A percentile compares a stretch with the other conserved stretches of the same genome.
phyloP scores from a whole-genome alignment of 345 rosid species.

The Corchorus olitorius region DNA sequence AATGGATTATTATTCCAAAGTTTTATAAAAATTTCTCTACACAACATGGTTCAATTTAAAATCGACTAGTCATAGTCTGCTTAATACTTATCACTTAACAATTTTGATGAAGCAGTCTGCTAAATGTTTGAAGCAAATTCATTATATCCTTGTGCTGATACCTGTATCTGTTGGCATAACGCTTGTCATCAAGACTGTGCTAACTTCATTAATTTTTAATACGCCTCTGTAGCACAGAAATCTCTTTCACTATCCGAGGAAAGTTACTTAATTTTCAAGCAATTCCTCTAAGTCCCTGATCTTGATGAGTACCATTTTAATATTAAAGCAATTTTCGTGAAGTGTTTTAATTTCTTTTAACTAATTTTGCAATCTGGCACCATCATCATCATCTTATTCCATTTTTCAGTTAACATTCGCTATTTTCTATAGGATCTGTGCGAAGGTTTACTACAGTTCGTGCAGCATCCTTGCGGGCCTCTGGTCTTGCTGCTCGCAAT shows the following conservation, averaged over 20 bases:
- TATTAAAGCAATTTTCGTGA: background rate
- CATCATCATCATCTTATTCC: background rate
- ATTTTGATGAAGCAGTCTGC: background rate
- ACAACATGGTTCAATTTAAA: background rate
- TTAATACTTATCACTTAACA: background rate
- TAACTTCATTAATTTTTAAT: background rate
- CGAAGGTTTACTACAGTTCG: constrained; percentile 72
- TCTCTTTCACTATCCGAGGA: background rate
- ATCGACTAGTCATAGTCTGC: background rate
- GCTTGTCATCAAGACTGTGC: background rate
- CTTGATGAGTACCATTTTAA: background rate
- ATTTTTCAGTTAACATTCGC: constrained; percentile 14
- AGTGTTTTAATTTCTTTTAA: background rate
- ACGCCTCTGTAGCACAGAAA: background rate
- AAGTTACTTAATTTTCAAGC: background rate
- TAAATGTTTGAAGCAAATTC: background rate
- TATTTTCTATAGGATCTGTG: constrained; percentile 38
- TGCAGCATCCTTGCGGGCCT: constrained; percentile 66
- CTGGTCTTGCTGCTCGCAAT: constrained; percentile 57
- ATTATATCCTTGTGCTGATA: background rate
- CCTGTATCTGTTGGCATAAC: background rate
- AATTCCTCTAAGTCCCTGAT: background rate
- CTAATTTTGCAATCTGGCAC: constrained; percentile 4
- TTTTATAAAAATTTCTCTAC: background rate
- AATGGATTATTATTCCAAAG: constrained; percentile 4